Base-by-base conservation (phyloP, 768 basidiomycete species). In the Cytidiella melzeri region DNA sequence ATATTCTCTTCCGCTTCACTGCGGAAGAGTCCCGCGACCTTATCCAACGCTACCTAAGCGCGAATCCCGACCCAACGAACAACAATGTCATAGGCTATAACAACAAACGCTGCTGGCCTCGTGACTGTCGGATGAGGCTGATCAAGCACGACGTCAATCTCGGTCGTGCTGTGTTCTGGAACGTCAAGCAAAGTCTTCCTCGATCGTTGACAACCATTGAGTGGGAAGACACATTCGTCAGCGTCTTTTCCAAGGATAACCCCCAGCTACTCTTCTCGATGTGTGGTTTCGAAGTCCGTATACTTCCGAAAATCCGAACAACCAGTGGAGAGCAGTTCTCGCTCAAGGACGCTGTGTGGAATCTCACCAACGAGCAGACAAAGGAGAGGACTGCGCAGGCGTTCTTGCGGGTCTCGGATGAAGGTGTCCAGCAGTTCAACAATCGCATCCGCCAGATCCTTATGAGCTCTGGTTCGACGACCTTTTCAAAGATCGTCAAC, bases 131-230 rank as follows among this genome's bases (percentile, higher is more conserved):
- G 51, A 99, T 99, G 96, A 77, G 96, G 27, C 76, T 99, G 50
- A 95, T 96, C 75, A 99, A 99, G 69, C 96, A 99, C 67, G 96
- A 99, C 64, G 96, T 98, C 69, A 98, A 99, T 67, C 75, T 99
- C 40, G 96, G 95, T 19, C 81, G 96, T 53, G 96, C 96, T 2
- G 96, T 97, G 7, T 98, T 96, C 71, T 99, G 95, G 96, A 98
- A 99, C 62, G 91, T 98, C 66, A 96, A 97, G 71, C 93, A 97
- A 67, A 90, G 90, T 57, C 67, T 99, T 21, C 96, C 96, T 0
- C 76, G 96, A 42, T 96, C 95, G 13, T 71, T 99, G 54, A 98
- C 96, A 0, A 97, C 96, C 0, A 98, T 99, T 61, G 96, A 97
- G 61, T 98, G 96, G 96, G 95, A 98, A 55, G 93, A 97, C 62